These are phyloP conservation scores for Geotrichum europaeum DNA, from an alignment of 1,139 yeast genomes.

Conservation along the genomic window DNA sequence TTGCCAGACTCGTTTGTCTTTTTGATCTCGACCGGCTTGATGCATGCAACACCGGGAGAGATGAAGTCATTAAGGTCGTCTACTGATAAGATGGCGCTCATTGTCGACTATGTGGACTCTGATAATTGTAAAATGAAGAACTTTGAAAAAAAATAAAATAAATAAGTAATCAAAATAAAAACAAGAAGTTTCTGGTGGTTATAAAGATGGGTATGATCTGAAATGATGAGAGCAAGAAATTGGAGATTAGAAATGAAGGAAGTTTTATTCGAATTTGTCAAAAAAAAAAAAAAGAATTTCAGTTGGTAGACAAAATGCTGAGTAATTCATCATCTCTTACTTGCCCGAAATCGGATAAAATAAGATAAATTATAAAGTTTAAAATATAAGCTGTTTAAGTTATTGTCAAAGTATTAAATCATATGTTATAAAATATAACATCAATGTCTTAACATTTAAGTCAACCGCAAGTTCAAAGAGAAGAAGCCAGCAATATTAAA, in stretches of 20 bases:
- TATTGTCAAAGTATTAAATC: too few species aligned
- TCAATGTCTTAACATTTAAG: too few species aligned
- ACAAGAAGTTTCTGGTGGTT: neutral
- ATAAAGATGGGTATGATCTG: neutral
- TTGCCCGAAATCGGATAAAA: neutral
- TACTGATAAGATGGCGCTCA: conserved; percentile 85
- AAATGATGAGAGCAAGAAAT: neutral
- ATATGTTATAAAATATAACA: too few species aligned
- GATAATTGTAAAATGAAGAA: neutral
- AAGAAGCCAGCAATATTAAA: too few species aligned
- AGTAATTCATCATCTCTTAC: neutral
- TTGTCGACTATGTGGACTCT: conserved; percentile 27
- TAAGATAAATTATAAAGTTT: too few species aligned
- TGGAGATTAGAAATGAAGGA: neutral
- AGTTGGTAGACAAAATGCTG: neutral
- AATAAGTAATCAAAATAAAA: neutral
- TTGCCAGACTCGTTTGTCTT: conserved; percentile 34
- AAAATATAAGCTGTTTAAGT: too few species aligned
- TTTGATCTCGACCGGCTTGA: conserved; percentile 65
- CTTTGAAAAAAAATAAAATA: neutral
- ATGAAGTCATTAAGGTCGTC: conserved; percentile 93
- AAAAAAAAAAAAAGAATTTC: neutral
- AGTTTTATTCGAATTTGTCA: neutral
- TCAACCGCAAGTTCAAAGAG: too few species aligned
- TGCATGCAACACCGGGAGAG: conserved; percentile 90